Percentiles rank a stretch among this genome's conserved stretches.
phyloP scores from a whole-genome alignment of 257 asterid species.

The Nicotiana undulata region DNA sequence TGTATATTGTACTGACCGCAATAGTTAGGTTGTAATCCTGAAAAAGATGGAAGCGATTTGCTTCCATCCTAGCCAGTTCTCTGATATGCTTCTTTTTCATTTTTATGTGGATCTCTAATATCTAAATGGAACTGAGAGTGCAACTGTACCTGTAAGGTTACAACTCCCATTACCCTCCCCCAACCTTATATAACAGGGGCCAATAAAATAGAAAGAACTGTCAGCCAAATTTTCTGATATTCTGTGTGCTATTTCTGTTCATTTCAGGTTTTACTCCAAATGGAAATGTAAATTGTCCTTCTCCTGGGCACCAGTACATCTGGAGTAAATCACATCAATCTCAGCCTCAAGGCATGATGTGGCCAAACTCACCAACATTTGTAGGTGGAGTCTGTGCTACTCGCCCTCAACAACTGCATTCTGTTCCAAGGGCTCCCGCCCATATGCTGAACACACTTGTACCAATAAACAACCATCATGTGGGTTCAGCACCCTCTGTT shows the following conservation, averaged over 20 bases:
- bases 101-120: not conserved
- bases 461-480: constrained; percentile 68
- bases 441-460: constrained; percentile 54
- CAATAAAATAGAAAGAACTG: not conserved
- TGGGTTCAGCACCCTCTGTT: constrained; percentile 93
- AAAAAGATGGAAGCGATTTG: not conserved
- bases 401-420: constrained; percentile 69
- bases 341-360: constrained; percentile 59
- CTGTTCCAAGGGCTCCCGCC: constrained; percentile 66
- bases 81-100: not conserved
- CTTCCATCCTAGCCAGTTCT: not conserved
- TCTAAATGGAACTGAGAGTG: not conserved
- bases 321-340: constrained; percentile 73
- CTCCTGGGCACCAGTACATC: constrained; percentile 78
- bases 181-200: not conserved
- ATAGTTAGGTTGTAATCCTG: not conserved
- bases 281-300: constrained; percentile 80
- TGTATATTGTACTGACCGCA: not conserved
- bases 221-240: constrained; percentile 10
- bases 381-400: constrained; percentile 56
- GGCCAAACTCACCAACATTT: constrained; percentile 83
- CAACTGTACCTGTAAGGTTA: not conserved
- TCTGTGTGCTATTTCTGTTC: constrained; percentile 11
- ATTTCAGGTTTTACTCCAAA: constrained; percentile 62
- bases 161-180: not conserved